Evolutionary conservation across 768 basidiomycete genomes (phyloP).

Genomic region (Termitomyces heimii): DNA sequence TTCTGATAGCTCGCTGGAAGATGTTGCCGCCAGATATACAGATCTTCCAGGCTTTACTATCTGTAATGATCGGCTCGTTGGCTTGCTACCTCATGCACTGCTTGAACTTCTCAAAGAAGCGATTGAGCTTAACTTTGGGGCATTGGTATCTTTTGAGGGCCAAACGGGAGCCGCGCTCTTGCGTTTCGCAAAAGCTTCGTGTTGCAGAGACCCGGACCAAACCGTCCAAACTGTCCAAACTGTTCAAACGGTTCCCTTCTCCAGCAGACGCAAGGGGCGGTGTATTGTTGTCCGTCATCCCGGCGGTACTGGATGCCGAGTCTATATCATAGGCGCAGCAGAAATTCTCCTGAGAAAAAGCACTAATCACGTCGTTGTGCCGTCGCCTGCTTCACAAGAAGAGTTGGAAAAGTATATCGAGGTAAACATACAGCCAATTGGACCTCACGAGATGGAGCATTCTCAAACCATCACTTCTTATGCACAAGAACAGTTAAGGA

Average conservation of each 20-base stretch:
- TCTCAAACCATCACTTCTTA: conserved; percentile 94
- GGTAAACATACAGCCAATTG: conserved; percentile 57
- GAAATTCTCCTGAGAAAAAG: conserved; percentile 87
- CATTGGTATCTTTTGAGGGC: conserved; percentile 82
- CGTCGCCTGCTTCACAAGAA: conserved; percentile 17
- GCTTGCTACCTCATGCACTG: conserved; percentile 53
- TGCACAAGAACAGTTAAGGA: conserved; percentile 43
- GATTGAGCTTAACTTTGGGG: conserved; percentile 89
- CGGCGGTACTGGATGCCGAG: conserved; percentile 34
- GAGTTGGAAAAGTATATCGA: conserved; percentile 10
- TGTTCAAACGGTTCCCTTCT: conserved; percentile 90
- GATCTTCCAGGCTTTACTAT: conserved; percentile 35
- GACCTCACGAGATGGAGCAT: conserved; percentile 76
- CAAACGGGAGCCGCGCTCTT: conserved; percentile 97
- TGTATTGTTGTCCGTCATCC: conserved; percentile 72
- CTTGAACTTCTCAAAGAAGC: conserved; percentile 71
- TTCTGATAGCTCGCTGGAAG: conserved; percentile 31
- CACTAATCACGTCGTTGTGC: conserved; percentile 64
- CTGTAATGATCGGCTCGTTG: conserved; percentile 67
- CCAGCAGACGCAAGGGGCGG: conserved; percentile 91
- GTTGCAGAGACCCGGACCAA: conserved; percentile 67
- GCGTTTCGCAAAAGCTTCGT: conserved; percentile 73
- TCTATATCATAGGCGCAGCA: conserved; percentile 89
- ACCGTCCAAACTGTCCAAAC: conserved; percentile 58
- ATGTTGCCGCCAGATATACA: no score